Evolutionary conservation across 768 basidiomycete species (phyloP).

Genomic region (Tricholoma sp.): DNA sequence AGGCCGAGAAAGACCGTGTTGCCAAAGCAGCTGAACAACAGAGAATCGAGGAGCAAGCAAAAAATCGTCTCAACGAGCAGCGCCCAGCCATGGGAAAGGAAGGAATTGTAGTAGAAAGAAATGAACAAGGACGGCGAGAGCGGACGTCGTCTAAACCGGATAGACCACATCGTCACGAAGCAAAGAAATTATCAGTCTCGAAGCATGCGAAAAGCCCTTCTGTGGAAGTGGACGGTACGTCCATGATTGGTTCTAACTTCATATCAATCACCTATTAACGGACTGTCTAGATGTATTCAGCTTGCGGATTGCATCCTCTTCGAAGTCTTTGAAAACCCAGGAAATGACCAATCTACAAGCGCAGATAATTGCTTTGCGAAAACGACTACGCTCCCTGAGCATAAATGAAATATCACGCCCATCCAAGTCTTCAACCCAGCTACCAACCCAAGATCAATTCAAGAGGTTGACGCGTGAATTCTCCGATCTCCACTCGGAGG

Average conservation of each 20-base stretch:
- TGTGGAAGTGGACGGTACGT: conserved; percentile 5
- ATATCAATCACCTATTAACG: background rate
- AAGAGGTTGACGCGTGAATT: conserved; percentile 45
- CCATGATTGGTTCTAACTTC: background rate
- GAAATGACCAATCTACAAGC: conserved; percentile 41
- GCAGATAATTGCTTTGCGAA: conserved; percentile 50
- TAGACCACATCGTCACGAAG: background rate
- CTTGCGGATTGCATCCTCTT: conserved; percentile 30
- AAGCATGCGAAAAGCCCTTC: background rate
- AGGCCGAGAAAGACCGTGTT: conserved; percentile 21
- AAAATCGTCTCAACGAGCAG: conserved; percentile 13
- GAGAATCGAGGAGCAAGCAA: conserved; percentile 17
- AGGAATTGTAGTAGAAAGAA: conserved; percentile 4
- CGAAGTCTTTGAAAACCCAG: conserved; percentile 26
- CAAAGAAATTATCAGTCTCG: background rate
- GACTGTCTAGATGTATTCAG: conserved; percentile 55
- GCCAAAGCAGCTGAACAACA: conserved; percentile 19
- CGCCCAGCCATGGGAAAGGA: conserved; percentile 11
- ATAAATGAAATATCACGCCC: conserved; percentile 53
- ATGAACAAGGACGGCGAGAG: conserved; percentile 13
- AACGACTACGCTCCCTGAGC: conserved; percentile 54
- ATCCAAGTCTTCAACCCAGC: conserved; percentile 29
- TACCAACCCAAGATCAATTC: conserved; percentile 50
- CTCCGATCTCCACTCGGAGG: conserved; percentile 37
- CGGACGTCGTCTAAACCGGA: conserved; percentile 12